Evolutionary conservation across 768 basidiomycete species (phyloP).

Genomic region (Russula dissimulans): DNA sequence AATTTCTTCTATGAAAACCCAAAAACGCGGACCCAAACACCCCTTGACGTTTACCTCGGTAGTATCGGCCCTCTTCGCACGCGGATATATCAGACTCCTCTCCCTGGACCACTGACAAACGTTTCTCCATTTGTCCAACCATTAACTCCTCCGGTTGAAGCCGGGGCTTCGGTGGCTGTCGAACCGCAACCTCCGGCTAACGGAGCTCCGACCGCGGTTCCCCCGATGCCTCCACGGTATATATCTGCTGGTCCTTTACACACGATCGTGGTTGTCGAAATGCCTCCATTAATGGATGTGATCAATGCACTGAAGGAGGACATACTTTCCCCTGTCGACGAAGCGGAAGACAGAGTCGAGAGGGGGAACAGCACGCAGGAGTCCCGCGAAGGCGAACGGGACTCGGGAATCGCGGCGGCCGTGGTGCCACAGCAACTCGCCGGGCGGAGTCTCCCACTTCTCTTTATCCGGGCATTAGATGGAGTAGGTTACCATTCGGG

Average conservation of each 20-base stretch:
- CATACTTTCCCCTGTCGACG: constrained; percentile 34
- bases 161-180: constrained; percentile 4
- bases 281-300: constrained; percentile 70
- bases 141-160: constrained; percentile 29
- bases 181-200: constrained; percentile 9
- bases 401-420: constrained; percentile 10
- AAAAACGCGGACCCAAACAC: constrained; percentile 50
- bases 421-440: constrained; percentile 40
- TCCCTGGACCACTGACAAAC: constrained; percentile 58
- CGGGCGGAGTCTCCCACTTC: constrained; percentile 62
- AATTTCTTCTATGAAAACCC: constrained; percentile 82
- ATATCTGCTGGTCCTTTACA: constrained; percentile 49
- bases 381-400: constrained; percentile 11
- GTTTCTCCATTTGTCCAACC: constrained; percentile 50
- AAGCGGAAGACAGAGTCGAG: constrained; percentile 29
- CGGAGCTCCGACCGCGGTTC: constrained; percentile 5
- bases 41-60: constrained; percentile 84
- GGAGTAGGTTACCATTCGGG: constrained; percentile 89
- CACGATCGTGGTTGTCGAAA: constrained; percentile 76
- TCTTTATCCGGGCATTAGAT: constrained; percentile 74
- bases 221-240: constrained; percentile 38
- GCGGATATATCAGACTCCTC: constrained; percentile 64
- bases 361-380: constrained; percentile 7
- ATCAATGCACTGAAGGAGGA: constrained; percentile 74
- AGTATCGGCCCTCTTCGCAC: constrained; percentile 79